These are phyloP conservation scores for Mucor ambiguus DNA, from an alignment of 371 early-diverging fungal species.

Conservation along the genomic window DNA sequence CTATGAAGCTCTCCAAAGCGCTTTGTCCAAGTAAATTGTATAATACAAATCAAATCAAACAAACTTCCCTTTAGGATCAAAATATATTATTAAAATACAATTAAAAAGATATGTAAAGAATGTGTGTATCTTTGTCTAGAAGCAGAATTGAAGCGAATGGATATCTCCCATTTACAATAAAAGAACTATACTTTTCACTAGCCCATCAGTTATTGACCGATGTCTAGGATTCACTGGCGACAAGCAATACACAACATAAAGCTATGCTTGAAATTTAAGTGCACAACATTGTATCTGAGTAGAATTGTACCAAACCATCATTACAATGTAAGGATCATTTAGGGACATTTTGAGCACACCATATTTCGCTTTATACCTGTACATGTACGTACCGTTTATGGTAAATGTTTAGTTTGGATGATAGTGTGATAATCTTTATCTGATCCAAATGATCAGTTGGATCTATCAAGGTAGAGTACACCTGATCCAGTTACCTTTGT, in stretches of 20 bases:
- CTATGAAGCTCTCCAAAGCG: slow-evolving; percentile 81
- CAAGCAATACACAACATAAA: background rate
- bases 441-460: too few species aligned
- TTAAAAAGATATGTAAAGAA: slow-evolving; percentile 7
- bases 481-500: too few species aligned
- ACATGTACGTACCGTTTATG: too few species aligned
- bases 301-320: background rate
- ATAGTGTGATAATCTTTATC: too few species aligned
- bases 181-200: background rate
- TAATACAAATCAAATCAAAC: slow-evolving; percentile 4
- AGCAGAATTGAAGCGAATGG: background rate
- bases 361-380: too few species aligned
- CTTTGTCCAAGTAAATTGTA: slow-evolving; percentile 54
- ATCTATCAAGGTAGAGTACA: too few species aligned
- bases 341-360: background rate
- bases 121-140: slow-evolving; percentile 11
- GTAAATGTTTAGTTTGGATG: too few species aligned
- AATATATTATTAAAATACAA: slow-evolving; percentile 7
- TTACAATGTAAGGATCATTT: background rate
- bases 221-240: background rate
- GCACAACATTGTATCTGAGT: background rate
- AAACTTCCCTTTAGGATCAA: background rate
- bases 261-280: background rate
- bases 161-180: slow-evolving; percentile 4
- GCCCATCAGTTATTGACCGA: background rate